Conservation (phyloP, 2,329 filamentous ascomycete species). For the Colletotrichum kahawae region DNA sequence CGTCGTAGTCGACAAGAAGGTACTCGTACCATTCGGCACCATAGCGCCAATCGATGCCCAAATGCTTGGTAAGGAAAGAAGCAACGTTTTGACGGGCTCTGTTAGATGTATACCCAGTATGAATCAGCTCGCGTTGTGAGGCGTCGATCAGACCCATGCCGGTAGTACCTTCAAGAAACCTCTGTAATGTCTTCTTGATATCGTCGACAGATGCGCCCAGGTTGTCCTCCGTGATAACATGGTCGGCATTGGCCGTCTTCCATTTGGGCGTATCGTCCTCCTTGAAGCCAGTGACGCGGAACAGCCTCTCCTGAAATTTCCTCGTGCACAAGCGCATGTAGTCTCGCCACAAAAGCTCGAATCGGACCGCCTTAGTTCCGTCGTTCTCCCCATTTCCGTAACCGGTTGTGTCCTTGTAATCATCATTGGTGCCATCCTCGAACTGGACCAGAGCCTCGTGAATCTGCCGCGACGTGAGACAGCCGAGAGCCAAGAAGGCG, state of each 20-base stretch:
- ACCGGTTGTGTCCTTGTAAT: constrained; percentile 50
- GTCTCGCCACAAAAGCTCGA: constrained; percentile 80
- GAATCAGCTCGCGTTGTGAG: constrained; percentile 73
- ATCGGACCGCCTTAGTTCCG: constrained; percentile 71
- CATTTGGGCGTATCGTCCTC: constrained; percentile 50
- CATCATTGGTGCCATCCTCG: constrained; percentile 63
- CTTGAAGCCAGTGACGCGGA: constrained; percentile 68
- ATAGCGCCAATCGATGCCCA: constrained; percentile 79
- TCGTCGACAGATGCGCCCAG: constrained; percentile 33
- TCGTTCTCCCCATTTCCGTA: constrained; percentile 75
- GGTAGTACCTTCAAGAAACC: constrained; percentile 71
- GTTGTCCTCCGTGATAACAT: constrained; percentile 38
- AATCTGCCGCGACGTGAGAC: constrained; percentile 74
- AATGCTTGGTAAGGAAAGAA: constrained; percentile 73
- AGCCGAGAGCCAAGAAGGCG: constrained; percentile 74
- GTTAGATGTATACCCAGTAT: constrained; percentile 81
- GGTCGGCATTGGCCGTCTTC: constrained; percentile 49
- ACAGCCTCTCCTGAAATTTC: constrained; percentile 72
- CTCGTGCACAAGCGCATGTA: constrained; percentile 79
- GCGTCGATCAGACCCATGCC: constrained; percentile 82
- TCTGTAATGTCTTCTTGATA: constrained; percentile 53
- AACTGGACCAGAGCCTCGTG: constrained; percentile 71
- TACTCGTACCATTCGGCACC: constrained; percentile 86
- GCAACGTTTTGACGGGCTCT: constrained; percentile 79
- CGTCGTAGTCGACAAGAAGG: constrained; percentile 77